Percentiles rank a stretch among this genome's conserved stretches.
Evolutionary conservation across 2,329 filamentous ascomycete genomes (phyloP).

Genomic region (Neonectria coccinea): DNA sequence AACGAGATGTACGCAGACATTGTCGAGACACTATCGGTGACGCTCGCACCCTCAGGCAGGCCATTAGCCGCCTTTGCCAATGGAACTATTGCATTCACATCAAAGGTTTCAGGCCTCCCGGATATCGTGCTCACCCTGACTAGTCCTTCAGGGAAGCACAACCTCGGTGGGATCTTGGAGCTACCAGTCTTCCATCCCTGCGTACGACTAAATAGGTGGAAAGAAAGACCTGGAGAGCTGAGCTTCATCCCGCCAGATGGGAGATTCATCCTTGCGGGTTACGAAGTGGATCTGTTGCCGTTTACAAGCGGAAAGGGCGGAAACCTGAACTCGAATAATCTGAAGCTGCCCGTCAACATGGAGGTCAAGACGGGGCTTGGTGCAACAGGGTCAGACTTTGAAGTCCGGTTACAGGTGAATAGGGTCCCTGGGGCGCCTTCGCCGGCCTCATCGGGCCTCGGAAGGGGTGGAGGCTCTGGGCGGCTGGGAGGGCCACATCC

Average conservation of each 20-base stretch:
- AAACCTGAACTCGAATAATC: slow-evolving; percentile 67
- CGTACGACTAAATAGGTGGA: slow-evolving; percentile 90
- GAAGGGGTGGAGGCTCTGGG: slow-evolving; percentile 57
- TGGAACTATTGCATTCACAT: slow-evolving; percentile 93
- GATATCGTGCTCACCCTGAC: slow-evolving; percentile 87
- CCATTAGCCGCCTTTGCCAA: slow-evolving; percentile 88
- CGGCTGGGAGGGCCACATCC: slow-evolving; percentile 57
- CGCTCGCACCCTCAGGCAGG: slow-evolving; percentile 88
- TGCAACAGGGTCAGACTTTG: slow-evolving; percentile 82
- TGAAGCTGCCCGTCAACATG: slow-evolving; percentile 85
- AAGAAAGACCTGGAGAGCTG: slow-evolving; percentile 87
- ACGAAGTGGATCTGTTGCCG: slow-evolving; percentile 91
- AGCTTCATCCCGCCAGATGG: slow-evolving; percentile 97
- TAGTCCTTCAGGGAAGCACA: slow-evolving; percentile 83
- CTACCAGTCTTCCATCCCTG: slow-evolving; percentile 97
- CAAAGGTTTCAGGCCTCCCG: slow-evolving; percentile 93
- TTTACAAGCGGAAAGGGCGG: slow-evolving; percentile 70
- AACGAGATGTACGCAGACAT: slow-evolving; percentile 98
- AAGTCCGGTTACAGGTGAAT: slow-evolving; percentile 81
- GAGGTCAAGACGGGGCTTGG: slow-evolving; percentile 87
- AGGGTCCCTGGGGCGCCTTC: slow-evolving; percentile 67
- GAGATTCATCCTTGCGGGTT: slow-evolving; percentile 91
- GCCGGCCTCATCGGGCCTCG: slow-evolving; percentile 51
- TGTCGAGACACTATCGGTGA: slow-evolving; percentile 89
- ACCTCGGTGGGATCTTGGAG: slow-evolving; percentile 79